These are phyloP conservation scores for Ophioceras dolichostomum DNA, from an alignment of 2,329 filamentous ascomycete species.

Conservation along the genomic window DNA sequence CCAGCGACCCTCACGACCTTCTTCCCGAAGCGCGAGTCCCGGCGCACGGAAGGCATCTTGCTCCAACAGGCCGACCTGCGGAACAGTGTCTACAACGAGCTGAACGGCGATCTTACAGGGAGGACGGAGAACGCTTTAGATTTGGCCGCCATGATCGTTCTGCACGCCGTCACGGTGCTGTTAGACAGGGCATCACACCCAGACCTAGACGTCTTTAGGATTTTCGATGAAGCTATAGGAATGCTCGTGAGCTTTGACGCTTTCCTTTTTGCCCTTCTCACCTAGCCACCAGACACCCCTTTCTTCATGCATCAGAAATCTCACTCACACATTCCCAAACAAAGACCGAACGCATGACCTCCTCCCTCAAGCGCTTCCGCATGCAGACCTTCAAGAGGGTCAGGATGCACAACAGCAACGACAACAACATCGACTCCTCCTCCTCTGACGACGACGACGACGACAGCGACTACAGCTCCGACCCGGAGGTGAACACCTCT, in stretches of 20 bases:
- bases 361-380: conserved; percentile 49
- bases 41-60: conserved; percentile 38
- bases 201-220: conserved; percentile 50
- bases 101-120: conserved; percentile 51
- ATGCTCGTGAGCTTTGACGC: conserved; percentile 41
- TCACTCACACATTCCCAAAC: no score
- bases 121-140: conserved; percentile 50
- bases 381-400: conserved; percentile 38
- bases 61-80: conserved; percentile 49
- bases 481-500: conserved; percentile 12
- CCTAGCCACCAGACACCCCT: neutral
- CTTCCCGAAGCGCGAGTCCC: conserved; percentile 42
- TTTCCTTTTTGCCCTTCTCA: neutral
- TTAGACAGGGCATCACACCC: conserved; percentile 47
- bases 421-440: no score
- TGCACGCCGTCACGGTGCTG: conserved; percentile 50
- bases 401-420: conserved; percentile 18
- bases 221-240: conserved; percentile 55
- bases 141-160: conserved; percentile 47
- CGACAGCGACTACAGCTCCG: conserved; percentile 22
- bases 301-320: neutral
- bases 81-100: conserved; percentile 52
- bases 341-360: conserved; percentile 51
- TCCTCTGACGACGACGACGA: no score
- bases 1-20: conserved; percentile 39